Percentiles rank a stretch among this genome's conserved stretches.
Conservation (phyloP, 2,329 filamentous ascomycete genomes). For the Lachnellula occidentalis region DNA sequence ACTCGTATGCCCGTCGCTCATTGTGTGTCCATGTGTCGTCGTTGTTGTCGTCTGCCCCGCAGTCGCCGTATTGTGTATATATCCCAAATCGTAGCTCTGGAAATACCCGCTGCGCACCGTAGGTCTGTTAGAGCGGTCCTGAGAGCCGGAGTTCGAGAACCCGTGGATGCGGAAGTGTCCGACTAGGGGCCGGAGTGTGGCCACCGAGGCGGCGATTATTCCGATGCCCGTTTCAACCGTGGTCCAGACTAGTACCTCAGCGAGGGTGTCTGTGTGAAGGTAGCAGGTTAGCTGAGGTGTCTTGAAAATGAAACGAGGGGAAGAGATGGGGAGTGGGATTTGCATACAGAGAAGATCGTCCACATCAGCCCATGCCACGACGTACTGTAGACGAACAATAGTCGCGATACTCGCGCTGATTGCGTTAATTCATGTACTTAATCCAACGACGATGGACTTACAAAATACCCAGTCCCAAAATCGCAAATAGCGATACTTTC, state of each 20-base stretch:
- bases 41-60: too few relatives aligned
- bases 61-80: too few relatives aligned
- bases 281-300: too few relatives aligned
- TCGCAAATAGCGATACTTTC: constrained; percentile 32
- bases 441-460: background rate
- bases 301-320: too few relatives aligned
- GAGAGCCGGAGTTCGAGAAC: too few relatives aligned
- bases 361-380: background rate
- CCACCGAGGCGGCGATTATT: constrained; percentile 37
- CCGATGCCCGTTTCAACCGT: constrained; percentile 38
- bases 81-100: too few relatives aligned
- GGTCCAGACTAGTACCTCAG: constrained; percentile 28
- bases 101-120: too few relatives aligned
- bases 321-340: too few relatives aligned
- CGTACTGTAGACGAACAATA: background rate
- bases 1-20: too few relatives aligned
- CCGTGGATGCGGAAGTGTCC: background rate
- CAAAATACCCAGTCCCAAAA: constrained; percentile 19
- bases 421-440: background rate
- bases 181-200: constrained; percentile 36
- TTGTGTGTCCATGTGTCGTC: too few relatives aligned
- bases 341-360: constrained; percentile 31
- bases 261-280: too few relatives aligned
- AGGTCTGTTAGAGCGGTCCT: too few relatives aligned
- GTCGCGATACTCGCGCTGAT: background rate